Evolutionary conservation across 768 basidiomycete genomes (phyloP).

Genomic region (Serendipita sp.): DNA sequence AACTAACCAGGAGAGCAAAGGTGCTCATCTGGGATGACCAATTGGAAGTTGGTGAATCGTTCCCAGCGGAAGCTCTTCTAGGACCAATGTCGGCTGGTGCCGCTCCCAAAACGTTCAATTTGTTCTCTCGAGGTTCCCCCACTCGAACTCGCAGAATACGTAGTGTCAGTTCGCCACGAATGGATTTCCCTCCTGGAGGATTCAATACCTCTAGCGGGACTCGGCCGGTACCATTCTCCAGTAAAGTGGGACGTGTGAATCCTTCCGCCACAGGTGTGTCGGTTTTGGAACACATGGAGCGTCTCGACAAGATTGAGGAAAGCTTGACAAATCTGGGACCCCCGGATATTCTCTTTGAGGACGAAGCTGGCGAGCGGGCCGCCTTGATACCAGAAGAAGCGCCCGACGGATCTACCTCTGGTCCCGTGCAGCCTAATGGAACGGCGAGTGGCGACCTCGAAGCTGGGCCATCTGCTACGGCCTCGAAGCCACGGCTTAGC

Average conservation of each 20-base stretch:
- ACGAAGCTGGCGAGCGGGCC: constrained; percentile 14
- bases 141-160: constrained; percentile 26
- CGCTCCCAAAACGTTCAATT: constrained; percentile 49
- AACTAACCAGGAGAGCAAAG: constrained; percentile 69
- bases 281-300: constrained; percentile 72
- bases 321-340: constrained; percentile 10
- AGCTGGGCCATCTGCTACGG: neutral
- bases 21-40: constrained; percentile 80
- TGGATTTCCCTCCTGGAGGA: constrained; percentile 10
- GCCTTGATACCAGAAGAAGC: constrained; percentile 21
- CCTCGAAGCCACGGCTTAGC: constrained; percentile 7
- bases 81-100: constrained; percentile 20
- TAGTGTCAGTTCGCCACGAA: constrained; percentile 34
- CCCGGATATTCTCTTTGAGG: constrained; percentile 7
- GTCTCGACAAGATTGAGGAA: constrained; percentile 54
- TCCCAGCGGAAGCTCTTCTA: constrained; percentile 20
- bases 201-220: constrained; percentile 25
- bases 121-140: constrained; percentile 26
- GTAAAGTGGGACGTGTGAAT: constrained; percentile 71
- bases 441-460: constrained; percentile 13
- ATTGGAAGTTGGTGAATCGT: constrained; percentile 51
- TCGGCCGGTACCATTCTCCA: constrained; percentile 70
- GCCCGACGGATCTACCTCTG: constrained; percentile 22
- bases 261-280: constrained; percentile 78
- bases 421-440: constrained; percentile 16